Conservation (phyloP, 495 filamentous ascomycete species). For the Thermothielavioides terrestris region DNA sequence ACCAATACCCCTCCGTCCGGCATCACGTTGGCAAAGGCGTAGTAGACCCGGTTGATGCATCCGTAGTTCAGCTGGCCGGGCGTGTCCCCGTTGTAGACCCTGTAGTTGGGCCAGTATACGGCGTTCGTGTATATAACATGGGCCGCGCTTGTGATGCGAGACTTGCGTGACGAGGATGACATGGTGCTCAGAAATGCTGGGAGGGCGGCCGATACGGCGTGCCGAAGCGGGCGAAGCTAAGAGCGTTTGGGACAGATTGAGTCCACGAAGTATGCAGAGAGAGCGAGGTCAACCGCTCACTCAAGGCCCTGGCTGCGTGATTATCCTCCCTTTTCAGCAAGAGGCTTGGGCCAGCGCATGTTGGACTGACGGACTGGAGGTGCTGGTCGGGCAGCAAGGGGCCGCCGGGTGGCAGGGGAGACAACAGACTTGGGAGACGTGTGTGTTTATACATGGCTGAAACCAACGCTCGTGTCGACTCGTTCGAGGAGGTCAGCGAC, state of each 20-base stretch:
- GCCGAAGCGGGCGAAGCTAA: too few relatives aligned
- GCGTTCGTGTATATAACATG: conserved; percentile 59
- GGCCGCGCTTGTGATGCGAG: conserved; percentile 32
- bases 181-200: conserved; percentile 9
- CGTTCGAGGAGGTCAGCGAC: conserved; percentile 9
- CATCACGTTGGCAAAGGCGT: conserved; percentile 80
- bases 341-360: conserved; percentile 23
- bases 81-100: conserved; percentile 67
- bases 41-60: conserved; percentile 68
- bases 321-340: conserved; percentile 9
- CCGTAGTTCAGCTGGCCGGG: conserved; percentile 64
- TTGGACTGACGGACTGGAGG: conserved; percentile 17
- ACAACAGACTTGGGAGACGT: conserved; percentile 8
- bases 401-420: conserved; percentile 4
- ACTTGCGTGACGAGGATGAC: conserved; percentile 30
- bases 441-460: conserved; percentile 14
- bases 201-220: too few relatives aligned
- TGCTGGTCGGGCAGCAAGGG: conserved; percentile 29
- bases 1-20: conserved; percentile 78
- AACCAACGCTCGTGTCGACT: conserved; percentile 2
- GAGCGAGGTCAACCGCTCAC: conserved; percentile 6
- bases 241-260: too few relatives aligned
- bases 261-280: not conserved
- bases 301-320: conserved; percentile 6
- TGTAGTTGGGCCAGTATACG: conserved; percentile 86